Evolutionary conservation across 2,329 filamentous ascomycete genomes (phyloP), one percentile per base, ranked within the genome.

Genomic region (Colletotrichum tropicale): DNA sequence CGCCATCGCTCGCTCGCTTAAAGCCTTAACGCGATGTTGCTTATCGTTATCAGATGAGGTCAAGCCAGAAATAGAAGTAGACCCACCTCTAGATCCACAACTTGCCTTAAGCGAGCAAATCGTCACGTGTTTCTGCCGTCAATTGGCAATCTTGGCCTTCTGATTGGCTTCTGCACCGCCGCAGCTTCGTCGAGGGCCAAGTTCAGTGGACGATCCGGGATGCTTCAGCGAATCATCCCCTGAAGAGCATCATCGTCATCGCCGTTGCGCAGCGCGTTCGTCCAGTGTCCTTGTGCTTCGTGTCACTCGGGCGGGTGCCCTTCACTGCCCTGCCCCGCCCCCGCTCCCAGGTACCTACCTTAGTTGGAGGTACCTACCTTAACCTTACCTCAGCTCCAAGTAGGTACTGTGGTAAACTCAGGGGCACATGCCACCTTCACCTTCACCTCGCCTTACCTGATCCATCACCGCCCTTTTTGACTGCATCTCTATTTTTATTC

Each of bases 21-120:
- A 52, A 52, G 43, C 43, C 43, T 52, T 52, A 21, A 52, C n/a
- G 18, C 12, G 6, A 13, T 28, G 38, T 52, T 62, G 21, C 61
- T 60, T 66, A 66, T 69, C 65, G 66, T 74, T 70, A 74, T 74
- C 71, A 70, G 36, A 70, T 70, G 60, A 30, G 32, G 30, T n/a
- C 28, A 21, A 32, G 58, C 71, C 48, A 70, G 16, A 34, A 70
- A 74, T 70, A 74, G 71, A 24, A 62, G 6, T 21, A 8, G 12
- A 28, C 18, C 56, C 34, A 38, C 24, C 7, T 4, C 9, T 8
- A 4, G 34, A 9, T 6, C 21, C 36, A 38, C n/a, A 36, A 5
- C 3, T 32, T 52, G n/a, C n/a, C 43, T 52, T 52, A 3, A 52
- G 43, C 34, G 13, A n/a, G 56, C 28, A n/a, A 15, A 62, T 58